These are phyloP conservation scores for Epicoccum nigrum DNA, from an alignment of 2,329 filamentous ascomycete genomes.

Conservation along the genomic window DNA sequence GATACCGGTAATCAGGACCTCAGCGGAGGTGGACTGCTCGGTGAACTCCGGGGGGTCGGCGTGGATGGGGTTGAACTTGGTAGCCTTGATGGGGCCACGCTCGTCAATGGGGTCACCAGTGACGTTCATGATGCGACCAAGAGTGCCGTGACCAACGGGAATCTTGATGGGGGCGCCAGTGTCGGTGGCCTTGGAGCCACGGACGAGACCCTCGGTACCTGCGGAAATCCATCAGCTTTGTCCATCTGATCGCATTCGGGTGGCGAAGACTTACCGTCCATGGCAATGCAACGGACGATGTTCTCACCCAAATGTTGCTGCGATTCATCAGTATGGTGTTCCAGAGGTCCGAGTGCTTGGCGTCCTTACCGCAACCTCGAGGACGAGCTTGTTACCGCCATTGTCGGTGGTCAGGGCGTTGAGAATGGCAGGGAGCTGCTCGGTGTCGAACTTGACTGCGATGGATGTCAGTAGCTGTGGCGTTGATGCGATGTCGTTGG, in stretches of 20 bases:
- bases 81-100: constrained; percentile 95
- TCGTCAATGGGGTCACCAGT: constrained; percentile 99
- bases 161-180: constrained; percentile 96
- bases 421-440: constrained; percentile 94
- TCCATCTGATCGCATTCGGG: constrained; percentile 2
- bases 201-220: constrained; percentile 99
- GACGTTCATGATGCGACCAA: constrained; percentile 99
- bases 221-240: constrained; percentile 31
- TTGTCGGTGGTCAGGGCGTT: constrained; percentile 94
- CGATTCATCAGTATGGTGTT: constrained; percentile 33
- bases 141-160: constrained; percentile 88
- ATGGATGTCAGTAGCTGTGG: constrained; percentile 40
- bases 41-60: constrained; percentile 89
- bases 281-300: constrained; percentile 99
- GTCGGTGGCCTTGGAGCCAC: constrained; percentile 83
- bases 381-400: constrained; percentile 89
- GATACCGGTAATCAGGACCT: constrained; percentile 98
- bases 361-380: constrained; percentile 89
- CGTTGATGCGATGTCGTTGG: constrained; percentile 37
- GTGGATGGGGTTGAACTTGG: constrained; percentile 90
- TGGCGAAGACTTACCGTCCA: constrained; percentile 78
- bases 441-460: constrained; percentile 93
- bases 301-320: constrained; percentile 99
- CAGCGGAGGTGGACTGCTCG: constrained; percentile 94
- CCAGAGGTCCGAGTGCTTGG: constrained; percentile 29